phyloP scores from a whole-genome alignment of 495 filamentous ascomycete species.

The Podospora sp. region DNA sequence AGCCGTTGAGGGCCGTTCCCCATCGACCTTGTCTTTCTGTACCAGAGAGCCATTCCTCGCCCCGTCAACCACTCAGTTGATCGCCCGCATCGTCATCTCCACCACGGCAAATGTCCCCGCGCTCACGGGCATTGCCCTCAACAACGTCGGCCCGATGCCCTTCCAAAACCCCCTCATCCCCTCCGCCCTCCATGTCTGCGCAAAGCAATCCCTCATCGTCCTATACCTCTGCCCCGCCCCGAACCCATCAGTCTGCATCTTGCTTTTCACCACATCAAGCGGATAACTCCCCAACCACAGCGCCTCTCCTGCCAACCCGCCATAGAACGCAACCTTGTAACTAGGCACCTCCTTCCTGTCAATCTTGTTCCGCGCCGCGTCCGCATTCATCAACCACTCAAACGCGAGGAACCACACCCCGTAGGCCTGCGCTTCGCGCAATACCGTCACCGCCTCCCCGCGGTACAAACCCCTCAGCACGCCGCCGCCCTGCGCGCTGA shows the following conservation, averaged over 20 bases:
- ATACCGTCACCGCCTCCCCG: constrained; percentile 79
- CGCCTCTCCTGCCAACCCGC: constrained; percentile 89
- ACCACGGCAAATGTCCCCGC: constrained; percentile 93
- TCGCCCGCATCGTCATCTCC: constrained; percentile 64
- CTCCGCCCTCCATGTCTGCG: constrained; percentile 75
- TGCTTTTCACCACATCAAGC: constrained; percentile 97
- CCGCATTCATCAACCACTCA: constrained; percentile 93
- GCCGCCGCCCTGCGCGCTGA: constrained; percentile 68
- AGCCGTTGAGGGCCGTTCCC: constrained; percentile 3
- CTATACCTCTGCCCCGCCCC: constrained; percentile 64
- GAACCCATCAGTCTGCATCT: constrained; percentile 98
- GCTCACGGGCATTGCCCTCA: constrained; percentile 96
- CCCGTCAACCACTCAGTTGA: constrained; percentile 39
- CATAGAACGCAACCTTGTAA: constrained; percentile 88
- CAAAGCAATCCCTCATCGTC: constrained; percentile 88
- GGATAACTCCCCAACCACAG: constrained; percentile 93
- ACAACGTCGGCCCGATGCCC: constrained; percentile 87
- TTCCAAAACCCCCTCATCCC: constrained; percentile 91
- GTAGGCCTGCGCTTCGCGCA: constrained; percentile 93
- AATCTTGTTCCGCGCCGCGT: constrained; percentile 73
- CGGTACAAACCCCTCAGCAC: constrained; percentile 77
- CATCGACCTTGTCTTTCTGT: neutral
- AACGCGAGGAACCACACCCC: constrained; percentile 93
- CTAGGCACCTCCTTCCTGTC: constrained; percentile 74
- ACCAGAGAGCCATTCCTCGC: neutral